Evolutionary conservation across 1,284 basidiomycete species (phyloP).

Genomic region (Fomitiporia mediterranea): DNA sequence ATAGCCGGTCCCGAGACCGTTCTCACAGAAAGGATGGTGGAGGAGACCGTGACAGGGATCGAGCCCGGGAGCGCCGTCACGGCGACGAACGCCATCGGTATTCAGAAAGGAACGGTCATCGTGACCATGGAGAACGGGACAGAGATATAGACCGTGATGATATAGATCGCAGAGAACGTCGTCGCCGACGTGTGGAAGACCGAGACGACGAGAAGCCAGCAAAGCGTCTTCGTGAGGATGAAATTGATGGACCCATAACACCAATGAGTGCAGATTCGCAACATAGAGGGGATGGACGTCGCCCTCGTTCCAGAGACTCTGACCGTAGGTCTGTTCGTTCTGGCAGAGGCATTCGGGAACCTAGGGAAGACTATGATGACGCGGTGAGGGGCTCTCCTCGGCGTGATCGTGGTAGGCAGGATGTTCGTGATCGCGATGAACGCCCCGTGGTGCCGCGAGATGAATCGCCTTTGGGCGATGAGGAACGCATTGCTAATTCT

Average conservation of each 20-base stretch:
- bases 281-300: slow-evolving; percentile 50
- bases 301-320: slow-evolving; percentile 45
- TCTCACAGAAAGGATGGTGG: slow-evolving; percentile 37
- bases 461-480: slow-evolving; percentile 23
- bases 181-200: slow-evolving; percentile 59
- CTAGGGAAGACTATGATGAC: slow-evolving; percentile 59
- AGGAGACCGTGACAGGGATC: slow-evolving; percentile 37
- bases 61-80: slow-evolving; percentile 27
- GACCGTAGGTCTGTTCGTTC: slow-evolving; percentile 46
- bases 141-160: slow-evolving; percentile 48
- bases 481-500: slow-evolving; percentile 15
- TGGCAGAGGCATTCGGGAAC: slow-evolving; percentile 36
- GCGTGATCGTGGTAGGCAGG: slow-evolving; percentile 35
- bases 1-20: slow-evolving; percentile 41
- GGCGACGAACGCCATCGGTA: slow-evolving; percentile 32
- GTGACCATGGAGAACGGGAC: slow-evolving; percentile 36
- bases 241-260: slow-evolving; percentile 36
- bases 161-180: slow-evolving; percentile 47
- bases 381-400: slow-evolving; percentile 33
- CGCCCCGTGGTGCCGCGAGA: slow-evolving; percentile 24
- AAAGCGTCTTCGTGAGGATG: slow-evolving; percentile 56
- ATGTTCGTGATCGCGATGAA: slow-evolving; percentile 30
- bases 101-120: slow-evolving; percentile 41
- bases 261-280: slow-evolving; percentile 39
- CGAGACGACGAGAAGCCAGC: slow-evolving; percentile 46